Base-by-base conservation (phyloP, 257 asterid species). In the Solanum medicagineum region DNA sequence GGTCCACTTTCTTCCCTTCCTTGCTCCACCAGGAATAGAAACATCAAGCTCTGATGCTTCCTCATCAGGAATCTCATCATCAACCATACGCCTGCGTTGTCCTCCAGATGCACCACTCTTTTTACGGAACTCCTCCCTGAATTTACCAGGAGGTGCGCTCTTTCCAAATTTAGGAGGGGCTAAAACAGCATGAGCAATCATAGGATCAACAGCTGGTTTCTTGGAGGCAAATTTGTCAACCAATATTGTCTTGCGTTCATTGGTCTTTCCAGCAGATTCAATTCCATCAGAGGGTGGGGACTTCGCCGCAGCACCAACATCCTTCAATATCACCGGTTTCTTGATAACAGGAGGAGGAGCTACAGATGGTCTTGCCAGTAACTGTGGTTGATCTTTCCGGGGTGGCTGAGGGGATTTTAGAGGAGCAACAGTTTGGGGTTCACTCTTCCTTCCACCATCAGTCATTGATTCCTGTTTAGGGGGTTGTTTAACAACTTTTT, bases 1-100 rank as follows among this genome's bases (percentile, higher is more conserved):
- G 57, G 92, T 93, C 99, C 99, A 95, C 92, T 97, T 97, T 89
- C 98, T 93, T 65, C 98, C 99, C 89, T 97, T 97, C 85, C 98
- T 88, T 14, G 93, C 88, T 44, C 87, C 75, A 44, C 99, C 98
- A 44, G 97, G 98, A 87, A 94, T 93, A 14, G 98, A 90, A 86
- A 88, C 93, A 86, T 86, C 91, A 80, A 92, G 90, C 75, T 95
- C 96, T 73, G 95, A 88, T 86, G 94, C 74, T 88, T 93, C 98
- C 70, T 94, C 98, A 68, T 93, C 97, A 24, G 51, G 87, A 86
- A 87, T 87, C 79, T 85, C 92, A 60, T 85, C 84, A 45, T 84
- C 81, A 88, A 86, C 90, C 89, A 81, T 84, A 56, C 98, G 94
- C 91, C 97, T 93, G 9, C 97, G 95, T 45, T 87, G 86, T 70